These are phyloP conservation scores for Cordyceps fumosorosea DNA, from an alignment of 2,329 filamentous ascomycete genomes.

Conservation along the genomic window DNA sequence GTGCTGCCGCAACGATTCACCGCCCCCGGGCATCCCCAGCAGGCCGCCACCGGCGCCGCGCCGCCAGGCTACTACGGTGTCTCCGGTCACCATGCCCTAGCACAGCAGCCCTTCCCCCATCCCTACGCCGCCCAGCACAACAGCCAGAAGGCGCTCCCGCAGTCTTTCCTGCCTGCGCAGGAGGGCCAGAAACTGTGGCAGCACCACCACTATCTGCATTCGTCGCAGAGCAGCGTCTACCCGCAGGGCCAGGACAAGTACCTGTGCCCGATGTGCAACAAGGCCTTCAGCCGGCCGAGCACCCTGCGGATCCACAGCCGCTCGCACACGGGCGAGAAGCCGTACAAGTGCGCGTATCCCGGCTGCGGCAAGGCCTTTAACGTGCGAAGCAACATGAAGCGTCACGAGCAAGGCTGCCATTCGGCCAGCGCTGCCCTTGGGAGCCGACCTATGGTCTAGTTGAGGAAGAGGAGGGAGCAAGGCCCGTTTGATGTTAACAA, in stretches of 20 bases:
- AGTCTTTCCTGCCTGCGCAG: constrained; percentile 50
- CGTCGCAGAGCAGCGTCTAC: constrained; percentile 72
- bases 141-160: neutral
- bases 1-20: constrained; percentile 6
- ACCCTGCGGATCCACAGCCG: constrained; percentile 95
- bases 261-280: constrained; percentile 95
- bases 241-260: constrained; percentile 94
- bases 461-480: neutral
- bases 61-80: neutral
- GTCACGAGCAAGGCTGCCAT: constrained; percentile 94
- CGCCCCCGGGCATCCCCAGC: constrained; percentile 7
- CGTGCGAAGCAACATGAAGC: constrained; percentile 99
- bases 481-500: neutral
- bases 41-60: constrained; percentile 6
- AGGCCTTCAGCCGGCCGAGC: constrained; percentile 91
- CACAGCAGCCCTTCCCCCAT: neutral
- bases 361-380: constrained; percentile 97
- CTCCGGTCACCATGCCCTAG: neutral
- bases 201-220: constrained; percentile 85
- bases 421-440: constrained; percentile 31
- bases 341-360: constrained; percentile 90
- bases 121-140: neutral
- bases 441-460: neutral
- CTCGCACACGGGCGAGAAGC: constrained; percentile 97
- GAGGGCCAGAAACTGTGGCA: constrained; percentile 65